A percentile compares a stretch with the other conserved stretches of the same genome.
phyloP scores from a whole-genome alignment of 768 basidiomycete species.

The Tylopilus vinaceipallidus region DNA sequence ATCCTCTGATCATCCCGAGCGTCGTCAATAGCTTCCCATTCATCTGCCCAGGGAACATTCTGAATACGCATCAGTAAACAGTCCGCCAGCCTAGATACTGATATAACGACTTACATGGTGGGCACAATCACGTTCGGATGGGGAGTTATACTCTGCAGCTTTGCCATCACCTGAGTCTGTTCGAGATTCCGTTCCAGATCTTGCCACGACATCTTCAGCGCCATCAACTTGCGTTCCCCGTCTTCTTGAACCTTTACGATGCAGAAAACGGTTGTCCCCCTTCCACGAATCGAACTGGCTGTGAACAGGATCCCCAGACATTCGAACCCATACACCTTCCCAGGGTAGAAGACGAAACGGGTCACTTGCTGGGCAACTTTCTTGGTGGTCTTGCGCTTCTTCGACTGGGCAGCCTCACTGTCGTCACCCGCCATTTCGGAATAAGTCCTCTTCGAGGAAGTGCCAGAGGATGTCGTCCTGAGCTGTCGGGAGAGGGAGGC shows the following conservation, averaged over 20 bases:
- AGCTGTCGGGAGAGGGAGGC: neutral
- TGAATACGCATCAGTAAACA: neutral
- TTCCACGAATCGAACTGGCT: slow-evolving; percentile 10
- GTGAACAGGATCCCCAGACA: slow-evolving; percentile 10
- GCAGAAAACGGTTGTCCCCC: slow-evolving; percentile 7
- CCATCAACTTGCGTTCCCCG: neutral
- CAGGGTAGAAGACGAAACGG: neutral
- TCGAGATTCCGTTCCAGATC: neutral
- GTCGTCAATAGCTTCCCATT: neutral
- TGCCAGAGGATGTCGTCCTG: neutral
- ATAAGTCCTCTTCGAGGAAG: slow-evolving; percentile 2
- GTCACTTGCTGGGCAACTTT: neutral
- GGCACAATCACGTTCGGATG: slow-evolving; percentile 4
- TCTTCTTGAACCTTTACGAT: neutral
- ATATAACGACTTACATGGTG: neutral
- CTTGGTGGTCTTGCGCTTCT: neutral
- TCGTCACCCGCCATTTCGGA: neutral
- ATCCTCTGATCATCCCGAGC: slow-evolving; percentile 5
- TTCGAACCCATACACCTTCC: neutral
- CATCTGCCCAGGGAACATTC: neutral
- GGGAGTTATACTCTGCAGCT: neutral
- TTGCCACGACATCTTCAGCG: slow-evolving; percentile 12
- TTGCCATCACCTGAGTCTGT: neutral
- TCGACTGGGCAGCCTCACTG: neutral
- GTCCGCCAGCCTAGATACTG: neutral